Conservation (phyloP, 192 early-diverging fungal species). For the Kappamyces sp. region DNA sequence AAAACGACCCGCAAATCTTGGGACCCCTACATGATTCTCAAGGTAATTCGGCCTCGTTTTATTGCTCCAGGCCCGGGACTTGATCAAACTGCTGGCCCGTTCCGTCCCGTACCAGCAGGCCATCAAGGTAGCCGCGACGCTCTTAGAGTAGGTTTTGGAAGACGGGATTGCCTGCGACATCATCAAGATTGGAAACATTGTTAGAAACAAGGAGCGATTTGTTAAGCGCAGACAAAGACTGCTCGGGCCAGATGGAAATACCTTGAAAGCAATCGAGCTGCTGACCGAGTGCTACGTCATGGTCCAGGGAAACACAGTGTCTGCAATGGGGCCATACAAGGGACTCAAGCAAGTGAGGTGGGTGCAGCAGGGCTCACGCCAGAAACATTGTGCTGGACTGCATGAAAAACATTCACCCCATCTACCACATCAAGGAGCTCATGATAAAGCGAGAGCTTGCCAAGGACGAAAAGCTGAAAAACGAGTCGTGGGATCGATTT, state of each 20-base stretch:
- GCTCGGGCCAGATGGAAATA: slow-evolving; percentile 88
- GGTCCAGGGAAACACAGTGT: slow-evolving; percentile 98
- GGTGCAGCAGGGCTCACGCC: neutral
- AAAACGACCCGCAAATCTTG: slow-evolving; percentile 92
- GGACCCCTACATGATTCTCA: slow-evolving; percentile 91
- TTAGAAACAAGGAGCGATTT: slow-evolving; percentile 95
- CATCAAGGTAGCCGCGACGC: slow-evolving; percentile 50
- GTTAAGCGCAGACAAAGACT: slow-evolving; percentile 93
- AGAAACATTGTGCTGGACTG: slow-evolving; percentile 90
- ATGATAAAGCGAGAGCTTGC: slow-evolving; percentile 98
- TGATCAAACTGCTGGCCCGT: slow-evolving; percentile 89
- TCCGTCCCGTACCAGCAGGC: slow-evolving; percentile 93
- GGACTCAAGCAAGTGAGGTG: slow-evolving; percentile 73
- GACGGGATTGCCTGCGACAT: slow-evolving; percentile 90
- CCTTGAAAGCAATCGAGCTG: slow-evolving; percentile 78
- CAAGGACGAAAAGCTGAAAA: slow-evolving; percentile 88
- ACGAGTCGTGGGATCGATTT: slow-evolving; percentile 96
- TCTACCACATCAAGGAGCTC: slow-evolving; percentile 97
- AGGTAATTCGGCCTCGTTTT: slow-evolving; percentile 18
- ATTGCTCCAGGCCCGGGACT: slow-evolving; percentile 61
- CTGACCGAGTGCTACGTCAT: slow-evolving; percentile 92
- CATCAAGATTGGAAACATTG: slow-evolving; percentile 93
- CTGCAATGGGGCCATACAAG: slow-evolving; percentile 85
- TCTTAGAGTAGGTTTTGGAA: slow-evolving; percentile 45
- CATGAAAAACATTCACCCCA: slow-evolving; percentile 97